A percentile compares a stretch with the other conserved stretches of the same genome.
Evolutionary conservation across 768 basidiomycete species (phyloP).

Genomic region (Saitozyma podzolica): DNA sequence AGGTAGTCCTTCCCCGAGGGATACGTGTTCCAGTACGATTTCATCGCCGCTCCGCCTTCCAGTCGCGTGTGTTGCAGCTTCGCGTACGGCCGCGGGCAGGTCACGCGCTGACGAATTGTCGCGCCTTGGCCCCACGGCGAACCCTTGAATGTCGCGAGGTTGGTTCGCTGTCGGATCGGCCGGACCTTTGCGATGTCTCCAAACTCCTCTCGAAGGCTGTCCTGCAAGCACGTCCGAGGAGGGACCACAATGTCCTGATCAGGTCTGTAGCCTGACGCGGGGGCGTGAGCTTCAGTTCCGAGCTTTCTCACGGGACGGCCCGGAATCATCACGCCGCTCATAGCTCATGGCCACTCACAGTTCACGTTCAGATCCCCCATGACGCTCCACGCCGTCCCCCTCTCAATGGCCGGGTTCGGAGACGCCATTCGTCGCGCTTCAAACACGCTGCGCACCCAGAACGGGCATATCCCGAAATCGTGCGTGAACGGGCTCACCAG

Average conservation of each 20-base stretch:
- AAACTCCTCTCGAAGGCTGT: slow-evolving; percentile 30
- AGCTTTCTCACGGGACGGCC: too few relatives aligned
- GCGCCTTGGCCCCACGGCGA: slow-evolving; percentile 36
- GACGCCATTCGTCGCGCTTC: slow-evolving; percentile 16
- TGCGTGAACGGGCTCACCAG: slow-evolving; percentile 31
- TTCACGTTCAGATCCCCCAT: slow-evolving; percentile 8
- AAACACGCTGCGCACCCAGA: slow-evolving; percentile 18
- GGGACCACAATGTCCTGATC: slow-evolving; percentile 46
- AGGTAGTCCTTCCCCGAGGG: slow-evolving; percentile 25
- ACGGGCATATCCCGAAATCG: slow-evolving; percentile 27
- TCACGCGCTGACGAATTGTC: slow-evolving; percentile 21
- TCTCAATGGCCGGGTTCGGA: slow-evolving; percentile 2
- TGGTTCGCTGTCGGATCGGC: slow-evolving; percentile 26
- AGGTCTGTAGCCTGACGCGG: slow-evolving; percentile 4
- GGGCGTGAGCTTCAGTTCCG: too few relatives aligned
- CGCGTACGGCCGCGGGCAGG: slow-evolving; percentile 16
- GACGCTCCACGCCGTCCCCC: slow-evolving; percentile 6
- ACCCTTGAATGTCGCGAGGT: slow-evolving; percentile 38
- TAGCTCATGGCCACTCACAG: too few relatives aligned
- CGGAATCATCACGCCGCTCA: too few relatives aligned
- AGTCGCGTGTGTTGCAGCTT: slow-evolving; percentile 6
- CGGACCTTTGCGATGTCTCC: slow-evolving; percentile 28
- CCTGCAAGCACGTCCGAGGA: slow-evolving; percentile 32
- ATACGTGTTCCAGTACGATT: slow-evolving; percentile 6
- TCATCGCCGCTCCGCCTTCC: neutral